These are phyloP conservation scores for Vanilla planifolia DNA, from an alignment of 106 monocot genomes.

Conservation along the genomic window DNA sequence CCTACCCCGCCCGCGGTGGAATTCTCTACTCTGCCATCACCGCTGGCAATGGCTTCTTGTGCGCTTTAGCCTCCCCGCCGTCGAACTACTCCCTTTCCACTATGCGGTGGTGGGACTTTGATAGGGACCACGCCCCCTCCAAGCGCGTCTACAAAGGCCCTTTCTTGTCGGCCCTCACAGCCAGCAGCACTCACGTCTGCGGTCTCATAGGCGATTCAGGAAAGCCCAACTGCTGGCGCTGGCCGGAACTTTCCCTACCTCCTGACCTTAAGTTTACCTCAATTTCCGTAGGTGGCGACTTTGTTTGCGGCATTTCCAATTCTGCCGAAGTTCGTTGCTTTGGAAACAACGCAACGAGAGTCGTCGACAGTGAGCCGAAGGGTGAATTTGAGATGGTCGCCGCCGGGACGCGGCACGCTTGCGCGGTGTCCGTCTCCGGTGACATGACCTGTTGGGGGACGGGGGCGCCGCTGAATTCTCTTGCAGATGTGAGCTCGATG, in stretches of 20 bases:
- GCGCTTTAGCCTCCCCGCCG: slow-evolving; percentile 31
- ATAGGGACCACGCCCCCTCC: neutral
- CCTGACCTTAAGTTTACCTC: slow-evolving; percentile 10
- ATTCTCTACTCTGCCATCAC: slow-evolving; percentile 61
- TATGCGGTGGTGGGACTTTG: slow-evolving; percentile 90
- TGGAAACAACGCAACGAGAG: slow-evolving; percentile 23
- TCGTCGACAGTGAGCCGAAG: slow-evolving; percentile 29
- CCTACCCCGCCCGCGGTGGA: slow-evolving; percentile 25
- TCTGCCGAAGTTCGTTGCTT: slow-evolving; percentile 36
- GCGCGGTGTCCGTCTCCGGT: slow-evolving; percentile 25
- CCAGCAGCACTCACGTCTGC: slow-evolving; percentile 74
- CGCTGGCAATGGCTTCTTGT: slow-evolving; percentile 78
- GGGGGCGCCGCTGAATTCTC: slow-evolving; percentile 15
- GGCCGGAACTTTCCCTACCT: slow-evolving; percentile 32
- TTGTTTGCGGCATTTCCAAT: slow-evolving; percentile 46
- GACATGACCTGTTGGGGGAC: slow-evolving; percentile 55
- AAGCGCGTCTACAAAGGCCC: slow-evolving; percentile 56
- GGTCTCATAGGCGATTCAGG: slow-evolving; percentile 24
- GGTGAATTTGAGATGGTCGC: slow-evolving; percentile 30
- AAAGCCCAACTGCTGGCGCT: slow-evolving; percentile 57
- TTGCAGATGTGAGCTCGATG: slow-evolving; percentile 11
- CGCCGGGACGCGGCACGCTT: slow-evolving; percentile 62
- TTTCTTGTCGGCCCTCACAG: slow-evolving; percentile 18
- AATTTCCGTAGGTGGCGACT: slow-evolving; percentile 63
- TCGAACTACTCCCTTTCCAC: slow-evolving; percentile 4